phyloP scores from a whole-genome alignment of 164 flowering plant genomes.

The Berberis vulgaris region DNA sequence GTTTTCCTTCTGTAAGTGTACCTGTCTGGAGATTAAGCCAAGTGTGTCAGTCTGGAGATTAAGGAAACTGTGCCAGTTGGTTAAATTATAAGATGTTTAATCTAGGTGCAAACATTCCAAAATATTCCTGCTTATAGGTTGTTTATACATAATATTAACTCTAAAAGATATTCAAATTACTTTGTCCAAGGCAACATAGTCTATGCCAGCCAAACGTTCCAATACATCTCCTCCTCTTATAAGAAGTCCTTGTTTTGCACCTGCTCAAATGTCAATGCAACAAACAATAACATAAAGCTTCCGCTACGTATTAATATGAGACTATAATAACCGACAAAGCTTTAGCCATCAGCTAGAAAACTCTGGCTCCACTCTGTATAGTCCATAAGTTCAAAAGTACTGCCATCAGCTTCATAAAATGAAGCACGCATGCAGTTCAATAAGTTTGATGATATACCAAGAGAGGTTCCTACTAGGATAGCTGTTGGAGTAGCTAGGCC shows the following conservation, averaged over 20 bases:
- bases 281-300: slow-evolving; percentile 6
- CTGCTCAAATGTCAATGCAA: slow-evolving; percentile 28
- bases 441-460: slow-evolving; percentile 43
- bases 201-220: slow-evolving; percentile 76
- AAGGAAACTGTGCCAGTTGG: background rate
- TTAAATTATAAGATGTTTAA: background rate
- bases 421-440: background rate
- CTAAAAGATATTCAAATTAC: slow-evolving; percentile 23
- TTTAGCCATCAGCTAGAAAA: background rate
- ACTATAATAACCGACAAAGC: too few species aligned
- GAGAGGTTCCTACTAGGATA: slow-evolving; percentile 89
- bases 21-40: slow-evolving; percentile 61
- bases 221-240: slow-evolving; percentile 95
- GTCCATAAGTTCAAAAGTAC: background rate
- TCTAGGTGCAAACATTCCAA: background rate
- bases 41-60: slow-evolving; percentile 4
- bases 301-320: background rate
- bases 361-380: too few species aligned
- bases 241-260: slow-evolving; percentile 91
- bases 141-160: background rate
- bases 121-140: too few species aligned
- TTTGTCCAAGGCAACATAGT: slow-evolving; percentile 77
- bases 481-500: slow-evolving; percentile 99
- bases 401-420: background rate
- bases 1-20: slow-evolving; percentile 93